phyloP scores from a whole-genome alignment of 1,139 yeast genomes.

The Candida dubliniensis region DNA sequence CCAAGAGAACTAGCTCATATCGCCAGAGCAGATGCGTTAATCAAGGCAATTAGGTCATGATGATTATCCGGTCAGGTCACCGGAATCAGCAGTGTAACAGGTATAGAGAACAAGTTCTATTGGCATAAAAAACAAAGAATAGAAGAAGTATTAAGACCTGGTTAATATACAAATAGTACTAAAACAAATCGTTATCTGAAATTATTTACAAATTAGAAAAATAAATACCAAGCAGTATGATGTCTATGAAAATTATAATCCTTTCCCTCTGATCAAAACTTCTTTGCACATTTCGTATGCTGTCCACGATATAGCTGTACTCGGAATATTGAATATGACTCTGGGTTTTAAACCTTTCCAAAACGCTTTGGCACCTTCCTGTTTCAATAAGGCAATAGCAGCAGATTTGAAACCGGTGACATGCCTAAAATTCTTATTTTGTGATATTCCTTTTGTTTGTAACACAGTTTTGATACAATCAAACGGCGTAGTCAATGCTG shows the following conservation, averaged over 20 bases:
- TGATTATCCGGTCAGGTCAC: not conserved
- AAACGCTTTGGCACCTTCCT: conserved; percentile 72
- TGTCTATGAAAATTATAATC: conserved; percentile 1
- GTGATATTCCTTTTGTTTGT: conserved; percentile 69
- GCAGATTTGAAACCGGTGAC: conserved; percentile 76
- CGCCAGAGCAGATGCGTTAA: conserved; percentile 30
- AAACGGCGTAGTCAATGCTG: conserved; percentile 93
- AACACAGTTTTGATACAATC: conserved; percentile 92
- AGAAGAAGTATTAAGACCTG: not conserved
- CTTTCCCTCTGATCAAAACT: conserved; percentile 37
- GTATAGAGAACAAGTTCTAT: no score
- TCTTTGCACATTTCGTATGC: conserved; percentile 97
- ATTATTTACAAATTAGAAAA: not conserved
- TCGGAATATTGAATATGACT: conserved; percentile 89
- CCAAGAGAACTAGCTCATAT: conserved; percentile 37
- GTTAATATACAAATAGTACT: not conserved
- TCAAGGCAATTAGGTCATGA: conserved; percentile 22
- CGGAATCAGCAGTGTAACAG: no score
- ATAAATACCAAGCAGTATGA: not conserved
- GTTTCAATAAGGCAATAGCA: conserved; percentile 61
- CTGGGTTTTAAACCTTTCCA: conserved; percentile 87
- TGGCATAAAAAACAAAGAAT: not conserved
- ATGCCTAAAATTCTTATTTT: conserved; percentile 50
- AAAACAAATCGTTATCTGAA: not conserved
- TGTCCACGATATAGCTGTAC: conserved; percentile 98